Conservation (phyloP, 2,329 filamentous ascomycete species). For the Colletotrichum eleusines region DNA sequence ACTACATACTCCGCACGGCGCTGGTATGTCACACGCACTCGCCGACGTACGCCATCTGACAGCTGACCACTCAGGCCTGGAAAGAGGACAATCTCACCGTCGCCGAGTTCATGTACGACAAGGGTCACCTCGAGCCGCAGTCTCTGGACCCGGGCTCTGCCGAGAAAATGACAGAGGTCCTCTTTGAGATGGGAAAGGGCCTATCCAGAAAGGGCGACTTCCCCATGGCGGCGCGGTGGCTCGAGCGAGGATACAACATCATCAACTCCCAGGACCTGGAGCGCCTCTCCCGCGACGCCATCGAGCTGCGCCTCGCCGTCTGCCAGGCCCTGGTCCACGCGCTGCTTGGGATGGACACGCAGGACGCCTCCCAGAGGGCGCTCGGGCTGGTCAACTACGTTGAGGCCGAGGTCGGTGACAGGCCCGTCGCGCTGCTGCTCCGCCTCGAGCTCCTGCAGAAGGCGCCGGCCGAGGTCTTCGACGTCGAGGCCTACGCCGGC, state of each 20-base stretch:
- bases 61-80: conserved; percentile 69
- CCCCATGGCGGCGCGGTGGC: conserved; percentile 75
- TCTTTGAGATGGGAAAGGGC: conserved; percentile 79
- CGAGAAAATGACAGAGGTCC: conserved; percentile 74
- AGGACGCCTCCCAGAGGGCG: conserved; percentile 63
- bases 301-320: conserved; percentile 75
- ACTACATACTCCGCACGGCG: conserved; percentile 73
- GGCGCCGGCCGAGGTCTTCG: conserved; percentile 60
- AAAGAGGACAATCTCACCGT: conserved; percentile 78
- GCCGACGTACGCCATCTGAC: not conserved
- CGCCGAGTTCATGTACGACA: conserved; percentile 81
- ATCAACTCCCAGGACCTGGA: conserved; percentile 68
- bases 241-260: conserved; percentile 73
- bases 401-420: conserved; percentile 72
- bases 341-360: conserved; percentile 61
- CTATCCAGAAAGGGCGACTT: conserved; percentile 66
- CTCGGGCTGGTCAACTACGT: conserved; percentile 70
- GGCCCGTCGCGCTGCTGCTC: conserved; percentile 74
- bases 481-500: conserved; percentile 60
- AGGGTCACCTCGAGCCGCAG: conserved; percentile 59
- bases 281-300: conserved; percentile 67
- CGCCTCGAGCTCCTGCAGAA: conserved; percentile 74
- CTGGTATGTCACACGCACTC: conserved; percentile 63
- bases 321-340: conserved; percentile 72
- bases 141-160: conserved; percentile 61